Evolutionary conservation across 306 rosid species (phyloP), one percentile per base, ranked within the genome.

Genomic region (Cucurbita argyrosperma): DNA sequence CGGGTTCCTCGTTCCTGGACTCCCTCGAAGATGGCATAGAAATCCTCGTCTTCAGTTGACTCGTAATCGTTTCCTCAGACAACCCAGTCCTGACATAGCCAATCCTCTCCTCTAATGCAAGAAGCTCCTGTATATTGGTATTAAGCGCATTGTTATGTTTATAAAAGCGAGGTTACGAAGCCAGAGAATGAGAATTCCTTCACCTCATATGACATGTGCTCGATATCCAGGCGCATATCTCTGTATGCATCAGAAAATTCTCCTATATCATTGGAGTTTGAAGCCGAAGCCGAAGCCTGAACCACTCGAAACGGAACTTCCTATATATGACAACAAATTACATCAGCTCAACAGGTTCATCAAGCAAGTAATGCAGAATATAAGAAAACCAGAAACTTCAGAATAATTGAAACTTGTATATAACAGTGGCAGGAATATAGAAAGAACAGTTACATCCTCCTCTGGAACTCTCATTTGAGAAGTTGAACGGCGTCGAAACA

Each of bases 191-290:
- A 71, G 45, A 49, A 8, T 71, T 49, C 15, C 8, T 51, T 81
- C 85, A 84, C 98, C 96, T 92, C 98, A 78, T 92, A 92, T 26
- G 98, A 88, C 96, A 92, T 88, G 80, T 92, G 87, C 80, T 90
- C 98, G 16, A 92, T 92, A 83, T 92, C 96, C 91, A 92, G 69
- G 70, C 91, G 92, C 96, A 92, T 86, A 74, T 92, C 98, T 64
- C 96, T 83, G 82, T 92, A 95, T 77, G 85, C 84, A 78, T 92
- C 98, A 64, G 74, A 70, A 58, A 80, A 74, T 72, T 74, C 83
- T 50, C 91, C 87, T 49, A 81, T 81, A 70, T 86, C 87, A 72
- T 82, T 68, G 5, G 76, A 56, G 39, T 86, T 79, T 50, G 85
- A 82, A 69, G 81, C 60, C 49, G 85, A 82, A 69, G 81, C 60